Evolutionary conservation across 2,329 filamentous ascomycete genomes (phyloP).

Genomic region (Penicillium italicum): DNA sequence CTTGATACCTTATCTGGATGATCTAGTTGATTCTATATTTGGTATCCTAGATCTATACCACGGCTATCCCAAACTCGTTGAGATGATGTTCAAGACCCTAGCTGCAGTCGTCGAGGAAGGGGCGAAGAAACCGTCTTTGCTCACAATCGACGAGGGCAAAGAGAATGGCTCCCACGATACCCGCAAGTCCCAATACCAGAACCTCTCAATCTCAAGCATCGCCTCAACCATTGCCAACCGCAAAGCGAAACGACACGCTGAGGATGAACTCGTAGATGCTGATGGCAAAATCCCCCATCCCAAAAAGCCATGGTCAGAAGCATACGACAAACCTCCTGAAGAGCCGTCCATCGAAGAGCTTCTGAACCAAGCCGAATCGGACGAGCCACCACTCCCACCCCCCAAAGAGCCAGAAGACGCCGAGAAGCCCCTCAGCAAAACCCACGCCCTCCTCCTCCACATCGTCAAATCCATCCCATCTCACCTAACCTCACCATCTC

Average conservation of each 20-base stretch:
- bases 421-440: constrained; percentile 66
- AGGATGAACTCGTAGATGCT: constrained; percentile 24
- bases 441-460: constrained; percentile 74
- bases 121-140: constrained; percentile 52
- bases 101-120: constrained; percentile 81
- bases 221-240: constrained; percentile 34
- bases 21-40: constrained; percentile 87
- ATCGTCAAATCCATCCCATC: constrained; percentile 84
- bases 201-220: constrained; percentile 33
- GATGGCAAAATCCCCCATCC: constrained; percentile 29
- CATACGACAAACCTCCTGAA: constrained; percentile 23
- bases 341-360: constrained; percentile 33
- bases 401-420: constrained; percentile 50
- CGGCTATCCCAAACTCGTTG: constrained; percentile 81
- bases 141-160: constrained; percentile 42
- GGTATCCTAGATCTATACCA: constrained; percentile 92
- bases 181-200: constrained; percentile 30
- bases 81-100: constrained; percentile 77
- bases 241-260: constrained; percentile 28
- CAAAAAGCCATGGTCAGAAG: constrained; percentile 34
- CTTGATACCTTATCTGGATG: constrained; percentile 83
- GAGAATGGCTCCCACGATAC: constrained; percentile 24
- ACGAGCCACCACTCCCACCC: constrained; percentile 33
- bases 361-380: constrained; percentile 33
- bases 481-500: constrained; percentile 81